A percentile compares a stretch with the other conserved stretches of the same genome.
These are phyloP conservation scores for Nakazawaea siamensis DNA, from an alignment of 805 yeast species.

Conservation along the genomic window DNA sequence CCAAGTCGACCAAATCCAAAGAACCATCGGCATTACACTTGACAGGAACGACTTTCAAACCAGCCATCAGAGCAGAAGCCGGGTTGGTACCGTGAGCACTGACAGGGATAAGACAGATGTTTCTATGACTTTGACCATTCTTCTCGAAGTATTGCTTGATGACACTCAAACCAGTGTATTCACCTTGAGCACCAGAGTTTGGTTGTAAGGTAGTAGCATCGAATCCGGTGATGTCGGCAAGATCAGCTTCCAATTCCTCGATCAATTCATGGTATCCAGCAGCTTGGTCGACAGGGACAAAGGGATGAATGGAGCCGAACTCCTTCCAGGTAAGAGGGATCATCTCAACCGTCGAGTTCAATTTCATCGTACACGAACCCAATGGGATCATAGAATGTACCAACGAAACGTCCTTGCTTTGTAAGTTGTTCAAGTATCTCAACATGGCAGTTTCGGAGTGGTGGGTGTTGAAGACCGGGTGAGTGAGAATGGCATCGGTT, in stretches of 20 bases:
- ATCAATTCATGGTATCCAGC: constrained; percentile 74
- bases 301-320: constrained; percentile 83
- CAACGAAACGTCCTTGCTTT: constrained; percentile 81
- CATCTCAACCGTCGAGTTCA: constrained; percentile 94
- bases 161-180: constrained; percentile 86
- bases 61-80: constrained; percentile 97
- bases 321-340: constrained; percentile 92
- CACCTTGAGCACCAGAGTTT: constrained; percentile 98
- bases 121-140: constrained; percentile 63
- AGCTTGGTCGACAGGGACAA: constrained; percentile 87
- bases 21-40: constrained; percentile 84
- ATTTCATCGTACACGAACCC: constrained; percentile 97
- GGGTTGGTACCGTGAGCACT: constrained; percentile 99
- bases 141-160: constrained; percentile 70
- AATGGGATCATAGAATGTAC: constrained; percentile 97
- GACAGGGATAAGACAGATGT: constrained; percentile 90
- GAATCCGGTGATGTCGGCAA: constrained; percentile 90
- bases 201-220: constrained; percentile 90
- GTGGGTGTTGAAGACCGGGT: constrained; percentile 76
- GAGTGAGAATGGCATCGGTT: constrained; percentile 52
- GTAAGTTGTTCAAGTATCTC: constrained; percentile 80
- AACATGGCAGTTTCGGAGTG: constrained; percentile 95
- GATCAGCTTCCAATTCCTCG: constrained; percentile 69
- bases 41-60: constrained; percentile 86
- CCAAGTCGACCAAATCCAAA: constrained; percentile 71